A percentile compares a stretch with the other conserved stretches of the same genome.
Evolutionary conservation across 1,139 yeast genomes (phyloP).

Genomic region (Saccharomyces hybrid): DNA sequence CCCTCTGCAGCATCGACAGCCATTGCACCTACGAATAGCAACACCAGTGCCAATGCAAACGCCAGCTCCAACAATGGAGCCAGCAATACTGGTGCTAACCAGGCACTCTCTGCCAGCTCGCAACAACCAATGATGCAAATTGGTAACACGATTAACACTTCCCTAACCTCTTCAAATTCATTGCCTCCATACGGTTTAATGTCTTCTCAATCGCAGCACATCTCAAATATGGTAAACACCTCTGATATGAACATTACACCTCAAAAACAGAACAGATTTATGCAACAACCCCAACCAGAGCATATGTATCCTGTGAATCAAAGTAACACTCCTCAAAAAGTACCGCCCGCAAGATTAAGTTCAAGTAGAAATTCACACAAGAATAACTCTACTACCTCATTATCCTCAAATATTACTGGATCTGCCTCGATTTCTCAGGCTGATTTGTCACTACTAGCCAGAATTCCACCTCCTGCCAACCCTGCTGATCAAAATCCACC

Average conservation of each 20-base stretch:
- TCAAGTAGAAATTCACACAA: conserved; percentile 10
- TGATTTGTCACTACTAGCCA: conserved; percentile 61
- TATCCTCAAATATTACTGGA: conserved; percentile 11
- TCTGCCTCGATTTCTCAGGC: conserved; percentile 40
- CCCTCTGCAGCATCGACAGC: conserved; percentile 2
- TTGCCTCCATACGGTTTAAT: not conserved
- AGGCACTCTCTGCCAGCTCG: conserved; percentile 17
- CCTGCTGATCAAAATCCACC: conserved; percentile 99
- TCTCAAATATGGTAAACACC: not conserved
- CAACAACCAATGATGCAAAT: conserved; percentile 26
- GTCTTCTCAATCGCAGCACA: not conserved
- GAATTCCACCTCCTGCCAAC: conserved; percentile 93
- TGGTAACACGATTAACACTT: conserved; percentile 18
- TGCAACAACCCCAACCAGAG: conserved; percentile 8
- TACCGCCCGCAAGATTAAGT: conserved; percentile 11
- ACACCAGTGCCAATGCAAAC: not conserved
- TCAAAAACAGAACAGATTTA: conserved; percentile 6
- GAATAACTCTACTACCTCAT: conserved; percentile 4
- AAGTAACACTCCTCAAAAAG: conserved; percentile 13
- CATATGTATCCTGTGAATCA: conserved; percentile 6
- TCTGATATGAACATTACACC: conserved; percentile 3
- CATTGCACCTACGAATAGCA: conserved; percentile 1
- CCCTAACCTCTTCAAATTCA: conserved; percentile 13
- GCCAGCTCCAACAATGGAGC: not conserved
- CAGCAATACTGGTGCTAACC: not conserved